A percentile compares a stretch with the other conserved stretches of the same genome.
Evolutionary conservation across 495 filamentous ascomycete genomes (phyloP).

Genomic region (Thermothielavioides terrestris): DNA sequence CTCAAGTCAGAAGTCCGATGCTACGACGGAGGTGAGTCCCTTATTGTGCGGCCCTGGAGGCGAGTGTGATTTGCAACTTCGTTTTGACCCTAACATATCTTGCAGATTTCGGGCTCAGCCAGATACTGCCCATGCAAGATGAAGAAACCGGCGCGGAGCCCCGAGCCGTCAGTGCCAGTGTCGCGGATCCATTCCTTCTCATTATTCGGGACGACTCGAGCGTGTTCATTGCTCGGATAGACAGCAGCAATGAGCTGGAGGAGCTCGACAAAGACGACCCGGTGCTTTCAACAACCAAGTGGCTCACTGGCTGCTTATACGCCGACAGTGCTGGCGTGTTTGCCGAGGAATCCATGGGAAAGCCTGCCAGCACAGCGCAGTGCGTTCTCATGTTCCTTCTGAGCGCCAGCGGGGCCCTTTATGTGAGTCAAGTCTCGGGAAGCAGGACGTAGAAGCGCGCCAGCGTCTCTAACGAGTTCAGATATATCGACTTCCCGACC

Average conservation of each 20-base stretch:
- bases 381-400: conserved; percentile 67
- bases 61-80: too few species aligned
- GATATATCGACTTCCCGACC: conserved; percentile 56
- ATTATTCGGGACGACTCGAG: conserved; percentile 76
- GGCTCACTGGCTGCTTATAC: conserved; percentile 76
- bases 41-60: background rate
- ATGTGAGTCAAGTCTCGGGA: conserved; percentile 46
- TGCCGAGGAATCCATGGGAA: conserved; percentile 31
- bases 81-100: conserved; percentile 2
- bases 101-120: conserved; percentile 75
- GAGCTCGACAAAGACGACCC: conserved; percentile 58
- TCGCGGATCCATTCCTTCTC: conserved; percentile 80
- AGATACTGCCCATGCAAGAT: conserved; percentile 84
- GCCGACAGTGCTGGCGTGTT: conserved; percentile 54
- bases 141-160: conserved; percentile 74
- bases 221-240: conserved; percentile 63
- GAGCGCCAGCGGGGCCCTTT: conserved; percentile 57
- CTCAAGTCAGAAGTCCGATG: conserved; percentile 73
- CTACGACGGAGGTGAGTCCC: conserved; percentile 71
- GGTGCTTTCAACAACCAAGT: conserved; percentile 49
- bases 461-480: conserved; percentile 21
- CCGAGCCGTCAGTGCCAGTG: conserved; percentile 68
- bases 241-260: conserved; percentile 76
- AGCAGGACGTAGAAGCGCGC: too few species aligned
- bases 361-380: conserved; percentile 32